Conservation (phyloP, 257 asterid species). For the Solanum piurae region DNA sequence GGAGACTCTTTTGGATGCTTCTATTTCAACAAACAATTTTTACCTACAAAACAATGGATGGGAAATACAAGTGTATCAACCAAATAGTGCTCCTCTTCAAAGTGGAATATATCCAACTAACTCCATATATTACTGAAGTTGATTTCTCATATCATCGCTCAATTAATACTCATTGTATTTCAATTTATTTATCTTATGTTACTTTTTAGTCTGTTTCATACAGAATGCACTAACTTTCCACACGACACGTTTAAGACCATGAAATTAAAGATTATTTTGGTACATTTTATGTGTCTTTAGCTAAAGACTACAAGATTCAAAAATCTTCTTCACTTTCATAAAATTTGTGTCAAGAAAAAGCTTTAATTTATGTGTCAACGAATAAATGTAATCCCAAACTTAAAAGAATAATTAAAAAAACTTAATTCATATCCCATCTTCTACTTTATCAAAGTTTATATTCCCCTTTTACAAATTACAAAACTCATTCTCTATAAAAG, state of each 20-base stretch:
- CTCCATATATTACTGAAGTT: slow-evolving; percentile 13
- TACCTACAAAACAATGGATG: slow-evolving; percentile 1
- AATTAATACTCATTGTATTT: background rate
- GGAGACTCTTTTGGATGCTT: slow-evolving; percentile 62
- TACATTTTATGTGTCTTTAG: background rate
- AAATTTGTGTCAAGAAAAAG: background rate
- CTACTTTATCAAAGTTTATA: background rate
- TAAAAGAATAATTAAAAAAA: too few species aligned
- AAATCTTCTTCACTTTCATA: accelerated
- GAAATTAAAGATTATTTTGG: too few species aligned
- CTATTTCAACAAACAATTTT: slow-evolving; percentile 17
- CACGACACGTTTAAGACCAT: accelerated
- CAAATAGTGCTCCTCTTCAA: background rate
- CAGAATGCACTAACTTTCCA: background rate
- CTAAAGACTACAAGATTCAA: accelerated
- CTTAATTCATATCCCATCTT: background rate
- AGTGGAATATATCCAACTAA: slow-evolving; percentile 20
- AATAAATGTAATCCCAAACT: too few species aligned
- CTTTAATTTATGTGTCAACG: too few species aligned
- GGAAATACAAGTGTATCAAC: slow-evolving; percentile 31
- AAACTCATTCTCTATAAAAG: background rate
- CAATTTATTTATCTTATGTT: too few species aligned
- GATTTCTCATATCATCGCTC: background rate
- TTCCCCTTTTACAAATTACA: background rate
- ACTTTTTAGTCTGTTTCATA: background rate